phyloP scores from a whole-genome alignment of 164 flowering plant species.

The Malania oleifera region DNA sequence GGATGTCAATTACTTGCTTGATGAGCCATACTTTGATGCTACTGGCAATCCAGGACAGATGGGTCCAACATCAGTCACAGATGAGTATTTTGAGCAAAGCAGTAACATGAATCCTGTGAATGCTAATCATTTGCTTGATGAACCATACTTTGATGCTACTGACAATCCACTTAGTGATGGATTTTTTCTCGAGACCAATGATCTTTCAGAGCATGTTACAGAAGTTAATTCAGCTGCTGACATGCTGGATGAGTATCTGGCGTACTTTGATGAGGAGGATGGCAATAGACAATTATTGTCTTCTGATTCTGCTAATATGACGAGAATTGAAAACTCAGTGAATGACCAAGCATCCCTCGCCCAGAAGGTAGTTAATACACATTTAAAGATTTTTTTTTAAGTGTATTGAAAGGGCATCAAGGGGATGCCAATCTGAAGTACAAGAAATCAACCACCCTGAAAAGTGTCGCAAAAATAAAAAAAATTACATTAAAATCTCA shows the following conservation, averaged over 20 bases:
- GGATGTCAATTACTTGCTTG: not conserved
- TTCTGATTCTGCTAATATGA: constrained; percentile 24
- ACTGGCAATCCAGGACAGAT: not conserved
- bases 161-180: constrained; percentile 26
- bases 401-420: too few relatives aligned
- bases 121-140: constrained; percentile 22
- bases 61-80: not conserved
- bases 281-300: constrained; percentile 12
- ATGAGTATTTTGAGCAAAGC: not conserved
- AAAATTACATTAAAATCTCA: too few relatives aligned
- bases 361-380: constrained; percentile 27
- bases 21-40: not conserved
- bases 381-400: too few relatives aligned
- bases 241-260: constrained; percentile 44
- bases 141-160: constrained; percentile 31
- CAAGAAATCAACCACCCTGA: too few relatives aligned
- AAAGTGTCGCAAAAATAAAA: too few relatives aligned
- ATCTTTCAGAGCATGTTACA: constrained; percentile 29
- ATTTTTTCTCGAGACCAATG: constrained; percentile 41
- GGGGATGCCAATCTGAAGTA: too few relatives aligned
- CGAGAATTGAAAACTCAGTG: constrained; percentile 18
- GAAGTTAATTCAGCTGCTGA: constrained; percentile 30
- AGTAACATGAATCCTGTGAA: constrained; percentile 18
- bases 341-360: constrained; percentile 10
- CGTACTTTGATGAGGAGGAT: constrained; percentile 37